Percentiles rank a stretch among this genome's conserved stretches.
These are phyloP conservation scores for Nidularia pulvinata DNA, from an alignment of 768 basidiomycete species.

Conservation along the genomic window DNA sequence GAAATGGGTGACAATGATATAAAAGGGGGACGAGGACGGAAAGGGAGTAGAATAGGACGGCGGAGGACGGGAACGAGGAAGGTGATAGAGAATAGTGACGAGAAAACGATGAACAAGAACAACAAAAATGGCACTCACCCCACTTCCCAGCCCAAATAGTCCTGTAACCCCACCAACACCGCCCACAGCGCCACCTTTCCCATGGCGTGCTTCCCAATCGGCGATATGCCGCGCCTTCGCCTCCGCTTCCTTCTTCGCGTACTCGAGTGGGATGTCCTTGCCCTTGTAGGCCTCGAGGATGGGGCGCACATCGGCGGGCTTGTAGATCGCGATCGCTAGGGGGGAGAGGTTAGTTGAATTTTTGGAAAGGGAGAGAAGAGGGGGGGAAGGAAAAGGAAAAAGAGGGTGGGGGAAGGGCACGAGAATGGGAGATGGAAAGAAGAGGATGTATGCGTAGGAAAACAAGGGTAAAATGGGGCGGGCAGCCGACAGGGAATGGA, in stretches of 20 bases:
- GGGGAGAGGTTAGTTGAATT: too few species aligned
- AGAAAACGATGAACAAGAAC: conserved; percentile 89
- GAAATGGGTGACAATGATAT: too few species aligned
- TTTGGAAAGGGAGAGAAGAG: too few species aligned
- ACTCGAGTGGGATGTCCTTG: conserved; percentile 88
- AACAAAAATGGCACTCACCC: too few species aligned
- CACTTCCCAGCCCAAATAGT: not conserved
- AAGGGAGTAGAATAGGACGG: not conserved
- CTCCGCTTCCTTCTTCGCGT: conserved; percentile 85
- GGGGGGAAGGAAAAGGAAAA: not conserved
- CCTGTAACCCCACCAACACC: not conserved
- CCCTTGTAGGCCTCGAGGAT: conserved; percentile 84
- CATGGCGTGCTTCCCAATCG: conserved; percentile 65
- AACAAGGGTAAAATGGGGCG: conserved; percentile 1
- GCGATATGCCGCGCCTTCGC: conserved; percentile 76
- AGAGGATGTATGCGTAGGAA: not conserved
- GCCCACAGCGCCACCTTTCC: not conserved
- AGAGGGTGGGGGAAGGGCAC: not conserved
- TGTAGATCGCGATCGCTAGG: conserved; percentile 91
- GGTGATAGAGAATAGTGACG: not conserved
- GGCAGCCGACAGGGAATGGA: too few species aligned
- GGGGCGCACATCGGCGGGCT: conserved; percentile 83
- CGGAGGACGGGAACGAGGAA: not conserved
- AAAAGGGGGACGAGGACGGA: too few species aligned
- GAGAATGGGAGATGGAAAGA: not conserved